phyloP scores from a whole-genome alignment of 345 rosid genomes.

The Ceriops tagal region DNA sequence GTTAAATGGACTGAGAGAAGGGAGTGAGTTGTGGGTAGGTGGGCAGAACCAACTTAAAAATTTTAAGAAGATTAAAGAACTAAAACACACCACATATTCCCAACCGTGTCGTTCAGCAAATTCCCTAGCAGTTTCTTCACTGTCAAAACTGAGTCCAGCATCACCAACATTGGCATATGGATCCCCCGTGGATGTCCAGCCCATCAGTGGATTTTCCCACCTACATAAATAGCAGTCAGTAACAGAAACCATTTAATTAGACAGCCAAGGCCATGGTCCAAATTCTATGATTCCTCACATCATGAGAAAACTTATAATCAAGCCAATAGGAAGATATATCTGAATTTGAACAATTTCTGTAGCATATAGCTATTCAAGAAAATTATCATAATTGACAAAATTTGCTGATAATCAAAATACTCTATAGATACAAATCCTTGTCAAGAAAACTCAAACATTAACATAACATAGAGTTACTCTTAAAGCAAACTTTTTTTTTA shows the following conservation, averaged over 20 bases:
- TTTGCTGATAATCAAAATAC: too few relatives aligned
- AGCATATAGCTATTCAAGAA: too few relatives aligned
- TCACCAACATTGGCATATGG: constrained; percentile 98
- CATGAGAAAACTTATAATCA: background rate
- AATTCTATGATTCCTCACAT: background rate
- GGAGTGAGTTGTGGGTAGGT: background rate
- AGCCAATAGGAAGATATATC: too few relatives aligned
- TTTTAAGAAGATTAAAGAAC: background rate
- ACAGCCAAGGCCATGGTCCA: background rate
- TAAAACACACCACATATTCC: constrained; percentile 65
- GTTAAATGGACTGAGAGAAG: background rate
- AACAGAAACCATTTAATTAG: background rate
- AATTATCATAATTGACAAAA: too few relatives aligned
- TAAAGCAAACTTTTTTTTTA: too few relatives aligned
- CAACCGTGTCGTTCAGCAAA: constrained; percentile 96
- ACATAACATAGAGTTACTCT: too few relatives aligned
- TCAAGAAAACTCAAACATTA: too few relatives aligned
- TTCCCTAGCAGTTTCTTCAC: constrained; percentile 73
- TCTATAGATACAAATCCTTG: too few relatives aligned
- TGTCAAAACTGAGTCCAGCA: constrained; percentile 69
- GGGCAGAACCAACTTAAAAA: background rate
- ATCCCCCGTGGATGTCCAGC: constrained; percentile 99
- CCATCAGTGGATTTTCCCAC: constrained; percentile 99
- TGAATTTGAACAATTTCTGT: too few relatives aligned
- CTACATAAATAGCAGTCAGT: constrained; percentile 29